Evolutionary conservation across 2,329 filamentous ascomycete genomes (phyloP).

Genomic region (Acephala macrosclerotiorum): DNA sequence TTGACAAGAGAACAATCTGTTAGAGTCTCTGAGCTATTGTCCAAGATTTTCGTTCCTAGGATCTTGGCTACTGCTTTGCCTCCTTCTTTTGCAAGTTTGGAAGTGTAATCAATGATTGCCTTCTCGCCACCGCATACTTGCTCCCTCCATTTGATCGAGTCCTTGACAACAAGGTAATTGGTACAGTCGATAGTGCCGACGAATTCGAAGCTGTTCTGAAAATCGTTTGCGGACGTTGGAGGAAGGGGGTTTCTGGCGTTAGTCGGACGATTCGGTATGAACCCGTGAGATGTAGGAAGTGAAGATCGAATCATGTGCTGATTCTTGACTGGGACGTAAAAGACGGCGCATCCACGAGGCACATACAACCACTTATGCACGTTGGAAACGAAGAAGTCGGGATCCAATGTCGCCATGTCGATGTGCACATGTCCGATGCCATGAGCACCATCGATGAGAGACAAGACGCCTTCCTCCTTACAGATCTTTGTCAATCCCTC

Average conservation of each 20-base stretch:
- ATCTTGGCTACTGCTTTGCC: conserved; percentile 65
- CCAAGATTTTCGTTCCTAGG: conserved; percentile 75
- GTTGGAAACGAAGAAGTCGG: conserved; percentile 89
- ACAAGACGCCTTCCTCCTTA: conserved; percentile 70
- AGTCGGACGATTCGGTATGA: conserved; percentile 54
- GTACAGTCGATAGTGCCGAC: conserved; percentile 78
- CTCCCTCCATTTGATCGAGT: conserved; percentile 74
- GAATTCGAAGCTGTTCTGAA: conserved; percentile 77
- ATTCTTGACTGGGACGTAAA: conserved; percentile 80
- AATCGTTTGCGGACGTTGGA: conserved; percentile 56
- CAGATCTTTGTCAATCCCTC: conserved; percentile 71
- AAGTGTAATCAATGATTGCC: conserved; percentile 69
- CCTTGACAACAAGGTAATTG: conserved; percentile 75
- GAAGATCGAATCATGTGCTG: conserved; percentile 78
- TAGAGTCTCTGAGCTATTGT: conserved; percentile 68
- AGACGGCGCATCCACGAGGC: conserved; percentile 80
- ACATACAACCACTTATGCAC: conserved; percentile 90
- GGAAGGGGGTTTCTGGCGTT: conserved; percentile 48
- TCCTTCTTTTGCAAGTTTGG: conserved; percentile 68
- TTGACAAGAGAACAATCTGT: conserved; percentile 76
- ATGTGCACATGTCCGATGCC: conserved; percentile 80
- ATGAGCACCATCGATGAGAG: conserved; percentile 81
- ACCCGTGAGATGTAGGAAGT: conserved; percentile 83
- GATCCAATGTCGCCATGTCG: conserved; percentile 69
- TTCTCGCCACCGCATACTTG: conserved; percentile 77